These are phyloP conservation scores for Penicillium sp. DNA, from an alignment of 2,329 filamentous ascomycete species.

Conservation along the genomic window DNA sequence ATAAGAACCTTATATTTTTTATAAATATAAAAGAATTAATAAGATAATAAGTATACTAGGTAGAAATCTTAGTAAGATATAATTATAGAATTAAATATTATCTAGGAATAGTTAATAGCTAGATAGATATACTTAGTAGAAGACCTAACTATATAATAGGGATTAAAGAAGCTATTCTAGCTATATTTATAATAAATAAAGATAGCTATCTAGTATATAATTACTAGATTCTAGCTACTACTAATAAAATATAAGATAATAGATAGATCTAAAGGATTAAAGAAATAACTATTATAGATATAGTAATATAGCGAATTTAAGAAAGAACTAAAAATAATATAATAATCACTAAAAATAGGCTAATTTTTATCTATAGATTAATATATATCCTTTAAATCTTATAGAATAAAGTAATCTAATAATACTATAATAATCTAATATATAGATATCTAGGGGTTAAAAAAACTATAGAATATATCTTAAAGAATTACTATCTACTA, in stretches of 20 bases:
- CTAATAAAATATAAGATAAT: slow-evolving; percentile 1
- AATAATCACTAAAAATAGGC: too few species aligned
- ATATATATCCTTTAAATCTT: slow-evolving; percentile 7
- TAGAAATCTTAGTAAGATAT: neutral
- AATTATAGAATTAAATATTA: slow-evolving; percentile 3
- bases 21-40: neutral
- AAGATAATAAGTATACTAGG: neutral
- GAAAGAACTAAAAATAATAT: neutral
- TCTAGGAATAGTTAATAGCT: neutral
- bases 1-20: slow-evolving; percentile 8
- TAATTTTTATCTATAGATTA: slow-evolving; percentile 1
- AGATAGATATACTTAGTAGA: neutral
- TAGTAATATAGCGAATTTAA: neutral
- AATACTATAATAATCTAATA: slow-evolving; percentile 1
- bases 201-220: slow-evolving; percentile 7
- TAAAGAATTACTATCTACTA: slow-evolving; percentile 2
- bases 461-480: slow-evolving; percentile 1
- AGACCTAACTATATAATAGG: neutral
- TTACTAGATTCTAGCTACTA: slow-evolving; percentile 1
- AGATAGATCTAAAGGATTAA: neutral
- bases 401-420: slow-evolving; percentile 2
- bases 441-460: neutral
- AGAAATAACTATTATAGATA: neutral
- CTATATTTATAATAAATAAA: slow-evolving; percentile 1
- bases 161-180: neutral